Evolutionary conservation across 495 filamentous ascomycete genomes (phyloP).

Genomic region (Lasiosphaeria miniovina): DNA sequence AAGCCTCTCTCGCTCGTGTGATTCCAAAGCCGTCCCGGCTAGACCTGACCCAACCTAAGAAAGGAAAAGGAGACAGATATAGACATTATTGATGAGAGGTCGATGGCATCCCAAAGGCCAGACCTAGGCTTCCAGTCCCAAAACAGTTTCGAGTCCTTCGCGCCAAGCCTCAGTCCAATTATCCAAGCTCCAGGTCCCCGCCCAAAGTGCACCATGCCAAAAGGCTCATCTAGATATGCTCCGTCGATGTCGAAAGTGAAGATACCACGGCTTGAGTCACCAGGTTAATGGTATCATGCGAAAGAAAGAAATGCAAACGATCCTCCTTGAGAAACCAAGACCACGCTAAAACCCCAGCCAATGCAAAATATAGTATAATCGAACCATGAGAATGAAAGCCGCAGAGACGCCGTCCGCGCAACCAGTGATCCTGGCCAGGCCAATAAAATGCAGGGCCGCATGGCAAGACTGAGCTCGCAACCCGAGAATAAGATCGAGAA

Average conservation of each 20-base stretch:
- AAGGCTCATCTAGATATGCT: background rate
- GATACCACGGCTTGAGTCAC: background rate
- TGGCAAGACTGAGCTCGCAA: background rate
- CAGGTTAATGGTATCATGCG: background rate
- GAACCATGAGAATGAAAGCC: slow-evolving; percentile 3
- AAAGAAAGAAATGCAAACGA: background rate
- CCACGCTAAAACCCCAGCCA: slow-evolving; percentile 12
- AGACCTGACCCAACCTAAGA: background rate
- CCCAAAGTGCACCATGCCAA: slow-evolving; percentile 1
- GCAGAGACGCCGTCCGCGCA: slow-evolving; percentile 15
- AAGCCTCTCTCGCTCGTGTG: background rate
- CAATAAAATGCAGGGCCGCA: background rate
- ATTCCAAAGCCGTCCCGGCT: background rate
- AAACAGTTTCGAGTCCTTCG: no score
- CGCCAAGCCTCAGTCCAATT: background rate
- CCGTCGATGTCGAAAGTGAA: background rate
- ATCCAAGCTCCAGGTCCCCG: slow-evolving; percentile 2
- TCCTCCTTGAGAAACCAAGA: slow-evolving; percentile 1
- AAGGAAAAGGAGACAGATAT: background rate
- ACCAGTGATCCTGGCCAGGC: background rate
- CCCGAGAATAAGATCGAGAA: no score
- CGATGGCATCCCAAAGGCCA: no score
- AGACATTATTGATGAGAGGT: background rate
- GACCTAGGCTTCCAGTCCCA: no score
- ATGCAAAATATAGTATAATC: slow-evolving; percentile 21